phyloP scores from a whole-genome alignment of 768 basidiomycete genomes.

The Suillus subluteus region DNA sequence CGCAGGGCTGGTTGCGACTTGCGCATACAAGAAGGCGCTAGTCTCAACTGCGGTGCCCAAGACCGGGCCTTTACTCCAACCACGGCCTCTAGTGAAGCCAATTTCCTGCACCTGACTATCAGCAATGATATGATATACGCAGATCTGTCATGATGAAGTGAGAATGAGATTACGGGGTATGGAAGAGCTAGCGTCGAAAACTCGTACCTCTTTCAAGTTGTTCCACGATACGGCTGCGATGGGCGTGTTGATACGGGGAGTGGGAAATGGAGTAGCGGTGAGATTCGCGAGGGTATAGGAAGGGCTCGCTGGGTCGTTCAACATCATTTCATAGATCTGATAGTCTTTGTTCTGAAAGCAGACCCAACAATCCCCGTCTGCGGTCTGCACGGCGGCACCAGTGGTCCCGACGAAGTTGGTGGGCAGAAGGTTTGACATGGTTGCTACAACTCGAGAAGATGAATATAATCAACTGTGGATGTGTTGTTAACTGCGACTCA shows the following conservation, averaged over 20 bases:
- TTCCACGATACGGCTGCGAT: neutral
- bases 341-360: neutral
- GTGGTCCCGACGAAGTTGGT: neutral
- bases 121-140: neutral
- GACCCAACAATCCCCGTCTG: too few relatives aligned
- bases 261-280: neutral
- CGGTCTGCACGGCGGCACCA: neutral
- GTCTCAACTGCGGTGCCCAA: neutral
- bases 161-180: neutral
- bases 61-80: neutral
- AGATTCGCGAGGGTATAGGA: neutral
- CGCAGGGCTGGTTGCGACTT: neutral
- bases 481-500: too few relatives aligned
- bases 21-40: neutral
- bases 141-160: neutral
- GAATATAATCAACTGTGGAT: too few relatives aligned
- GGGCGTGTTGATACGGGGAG: neutral
- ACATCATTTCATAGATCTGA: neutral
- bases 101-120: neutral
- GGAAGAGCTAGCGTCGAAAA: neutral
- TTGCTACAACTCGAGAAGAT: too few relatives aligned
- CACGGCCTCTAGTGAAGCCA: neutral
- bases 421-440: neutral
- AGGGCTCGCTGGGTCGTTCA: neutral
- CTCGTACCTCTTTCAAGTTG: neutral